Percentiles rank a stretch among this genome's conserved stretches.
Evolutionary conservation across 371 early-diverging fungal genomes (phyloP).

Genomic region (Circinella minor): DNA sequence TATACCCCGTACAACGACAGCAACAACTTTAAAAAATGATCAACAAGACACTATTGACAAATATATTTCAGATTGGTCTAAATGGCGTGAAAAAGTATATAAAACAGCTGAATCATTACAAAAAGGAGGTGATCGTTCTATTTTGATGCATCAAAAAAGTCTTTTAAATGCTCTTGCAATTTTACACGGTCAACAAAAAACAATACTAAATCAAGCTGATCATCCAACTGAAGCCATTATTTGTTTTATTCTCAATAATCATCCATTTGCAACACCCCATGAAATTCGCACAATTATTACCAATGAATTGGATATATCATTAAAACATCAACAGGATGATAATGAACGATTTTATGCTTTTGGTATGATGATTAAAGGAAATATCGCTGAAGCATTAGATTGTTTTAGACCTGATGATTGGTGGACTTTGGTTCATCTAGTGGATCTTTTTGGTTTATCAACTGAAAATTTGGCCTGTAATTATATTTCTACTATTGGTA

Average conservation of each 20-base stretch:
- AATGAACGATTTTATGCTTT: background rate
- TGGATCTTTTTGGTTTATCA: background rate
- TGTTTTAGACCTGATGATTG: background rate
- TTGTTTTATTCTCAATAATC: background rate
- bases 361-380: background rate
- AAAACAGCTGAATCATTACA: background rate
- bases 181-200: background rate
- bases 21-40: background rate
- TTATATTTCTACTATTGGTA: background rate
- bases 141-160: background rate
- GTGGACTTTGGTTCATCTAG: conserved; percentile 2
- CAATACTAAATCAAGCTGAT: background rate
- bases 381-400: background rate
- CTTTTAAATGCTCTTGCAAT: background rate
- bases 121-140: background rate
- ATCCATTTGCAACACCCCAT: too few species aligned
- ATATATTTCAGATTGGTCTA: background rate
- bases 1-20: background rate
- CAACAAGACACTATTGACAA: background rate
- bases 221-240: background rate
- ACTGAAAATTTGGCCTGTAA: background rate
- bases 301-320: background rate
- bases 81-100: conserved; percentile 5
- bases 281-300: background rate
- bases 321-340: background rate